Percentiles rank a stretch among this genome's conserved stretches.
Conservation (phyloP, 179 eudicot species). For the Patellifolia procumbens region DNA sequence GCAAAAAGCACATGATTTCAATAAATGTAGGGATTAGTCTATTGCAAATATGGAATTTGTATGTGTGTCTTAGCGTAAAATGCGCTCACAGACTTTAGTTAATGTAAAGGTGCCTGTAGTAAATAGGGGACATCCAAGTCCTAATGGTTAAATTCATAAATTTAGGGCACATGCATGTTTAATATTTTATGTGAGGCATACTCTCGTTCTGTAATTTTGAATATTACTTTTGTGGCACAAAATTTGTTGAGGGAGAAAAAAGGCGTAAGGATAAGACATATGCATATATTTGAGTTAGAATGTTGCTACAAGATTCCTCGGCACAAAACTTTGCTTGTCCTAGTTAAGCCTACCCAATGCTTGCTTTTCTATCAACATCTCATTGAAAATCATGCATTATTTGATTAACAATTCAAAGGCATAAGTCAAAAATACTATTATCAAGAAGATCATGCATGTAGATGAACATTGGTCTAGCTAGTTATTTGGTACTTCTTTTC, state of each 20-base stretch:
- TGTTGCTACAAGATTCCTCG: constrained; percentile 26
- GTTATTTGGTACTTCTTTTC: too few relatives aligned
- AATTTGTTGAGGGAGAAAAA: neutral
- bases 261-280: constrained; percentile 14
- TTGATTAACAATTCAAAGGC: constrained; percentile 24
- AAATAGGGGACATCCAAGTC: constrained; percentile 42
- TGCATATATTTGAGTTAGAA: constrained; percentile 28
- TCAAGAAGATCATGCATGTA: neutral
- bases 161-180: constrained; percentile 33
- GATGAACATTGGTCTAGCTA: neutral
- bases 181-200: constrained; percentile 10
- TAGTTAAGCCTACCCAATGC: constrained; percentile 24
- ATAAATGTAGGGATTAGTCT: constrained; percentile 27
- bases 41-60: constrained; percentile 34
- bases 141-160: constrained; percentile 39
- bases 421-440: constrained; percentile 11
- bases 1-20: constrained; percentile 24
- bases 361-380: constrained; percentile 12
- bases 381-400: constrained; percentile 27
- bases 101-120: constrained; percentile 47
- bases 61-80: constrained; percentile 46
- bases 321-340: constrained; percentile 20
- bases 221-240: constrained; percentile 17
- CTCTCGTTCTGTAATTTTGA: neutral
- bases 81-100: constrained; percentile 39